These are phyloP conservation scores for Circinella minor DNA, from an alignment of 371 early-diverging fungal genomes.

Conservation along the genomic window DNA sequence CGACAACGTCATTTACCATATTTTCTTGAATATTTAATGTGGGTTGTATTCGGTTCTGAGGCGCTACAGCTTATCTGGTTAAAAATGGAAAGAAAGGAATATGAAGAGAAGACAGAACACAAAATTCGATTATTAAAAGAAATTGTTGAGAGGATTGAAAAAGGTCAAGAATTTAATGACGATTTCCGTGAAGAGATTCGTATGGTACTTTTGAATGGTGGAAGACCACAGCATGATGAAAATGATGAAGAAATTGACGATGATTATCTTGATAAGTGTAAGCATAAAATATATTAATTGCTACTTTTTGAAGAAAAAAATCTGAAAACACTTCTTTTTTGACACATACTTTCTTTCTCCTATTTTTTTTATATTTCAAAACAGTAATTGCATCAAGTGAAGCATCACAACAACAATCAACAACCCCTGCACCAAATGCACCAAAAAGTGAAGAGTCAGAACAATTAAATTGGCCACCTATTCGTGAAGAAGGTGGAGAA, in stretches of 20 bases:
- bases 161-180: conserved; percentile 38
- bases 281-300: conserved; percentile 7
- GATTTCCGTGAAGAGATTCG: conserved; percentile 41
- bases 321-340: too few species aligned
- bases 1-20: conserved; percentile 49
- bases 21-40: conserved; percentile 53
- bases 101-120: conserved; percentile 44
- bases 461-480: conserved; percentile 7
- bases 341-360: neutral
- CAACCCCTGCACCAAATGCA: neutral
- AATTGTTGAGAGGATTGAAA: conserved; percentile 38
- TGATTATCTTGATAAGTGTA: conserved; percentile 45
- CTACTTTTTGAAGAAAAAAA: too few species aligned
- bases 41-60: conserved; percentile 56
- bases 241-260: conserved; percentile 27
- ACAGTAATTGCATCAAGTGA: conserved; percentile 31
- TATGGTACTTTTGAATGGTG: conserved; percentile 38
- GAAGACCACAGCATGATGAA: conserved; percentile 10
- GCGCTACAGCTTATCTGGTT: conserved; percentile 57
- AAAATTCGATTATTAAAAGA: conserved; percentile 48
- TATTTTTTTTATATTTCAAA: neutral
- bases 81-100: conserved; percentile 53
- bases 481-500: conserved; percentile 4
- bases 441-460: neutral
- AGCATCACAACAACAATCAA: neutral